Base-by-base conservation (phyloP, 805 yeast genomes). In the Yarrowia alimentaria region DNA sequence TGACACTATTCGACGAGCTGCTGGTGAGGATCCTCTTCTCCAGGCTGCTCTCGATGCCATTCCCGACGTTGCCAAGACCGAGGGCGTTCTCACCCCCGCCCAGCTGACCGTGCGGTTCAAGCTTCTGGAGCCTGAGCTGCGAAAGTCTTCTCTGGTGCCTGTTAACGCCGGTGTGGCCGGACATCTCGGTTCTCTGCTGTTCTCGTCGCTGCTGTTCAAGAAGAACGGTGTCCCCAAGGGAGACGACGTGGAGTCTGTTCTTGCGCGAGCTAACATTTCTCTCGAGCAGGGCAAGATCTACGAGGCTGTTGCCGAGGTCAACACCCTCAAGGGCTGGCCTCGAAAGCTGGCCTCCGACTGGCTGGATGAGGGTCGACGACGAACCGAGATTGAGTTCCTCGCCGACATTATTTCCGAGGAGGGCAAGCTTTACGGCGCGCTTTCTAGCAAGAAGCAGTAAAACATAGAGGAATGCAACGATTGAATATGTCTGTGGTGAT, bases 151-250 rank as follows among this genome's bases (percentile, higher is more conserved):
- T 4, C 71, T 93, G 59, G 77, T 90, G 55, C 97, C 98, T 51
- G 95, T 94, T 59, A 86, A 91, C 62, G 95, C 99, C 19, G 99
- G 99, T 62, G 77, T 93, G 51, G 77, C 91, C 60, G 98, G 96
- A 22, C 96, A 93, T 67, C 66, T 89, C 33, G 77, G 94, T 6
- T 90, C 98, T 13, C 73, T 76, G 57, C 52, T 88, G 7, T 85
- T 90, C 64, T 83, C 95, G 26, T 78, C 77, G 59, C 74, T 90
- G 55, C 75, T 91, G 61, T 75, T 87, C 60, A 74, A 84, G 21
- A 93, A 89, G 64, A 72, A 77, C 55, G 98, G 98, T 35, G 69
- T 79, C 53, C 89, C 94, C 12, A 68, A 71, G 34, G 95, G 95
- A 34, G 80, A 78, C 58, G 97, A 93, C 62, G 80, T 90, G 52